Conservation (phyloP, 805 yeast genomes). For the Candida khao-thaluensis region DNA sequence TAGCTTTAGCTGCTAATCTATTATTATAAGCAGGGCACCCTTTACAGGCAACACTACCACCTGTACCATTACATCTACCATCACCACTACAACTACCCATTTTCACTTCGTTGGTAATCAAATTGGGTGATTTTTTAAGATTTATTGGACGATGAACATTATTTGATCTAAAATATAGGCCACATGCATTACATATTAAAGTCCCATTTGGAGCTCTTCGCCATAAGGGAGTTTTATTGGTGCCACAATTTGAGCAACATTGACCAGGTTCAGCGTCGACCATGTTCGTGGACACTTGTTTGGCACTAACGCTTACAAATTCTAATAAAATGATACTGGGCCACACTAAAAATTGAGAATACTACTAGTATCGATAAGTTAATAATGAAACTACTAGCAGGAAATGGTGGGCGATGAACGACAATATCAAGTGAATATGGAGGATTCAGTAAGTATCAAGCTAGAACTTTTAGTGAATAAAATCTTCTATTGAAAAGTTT, state of each 20-base stretch:
- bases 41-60: constrained; percentile 75
- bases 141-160: constrained; percentile 65
- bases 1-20: constrained; percentile 42
- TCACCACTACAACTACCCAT: constrained; percentile 70
- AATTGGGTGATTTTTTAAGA: constrained; percentile 56
- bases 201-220: constrained; percentile 57
- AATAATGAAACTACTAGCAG: too few relatives aligned
- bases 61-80: constrained; percentile 85
- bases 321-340: background rate
- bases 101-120: constrained; percentile 38
- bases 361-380: too few relatives aligned
- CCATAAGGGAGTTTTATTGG: constrained; percentile 59
- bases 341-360: constrained; percentile 1
- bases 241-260: constrained; percentile 54
- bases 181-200: constrained; percentile 59
- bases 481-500: background rate
- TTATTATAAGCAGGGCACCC: constrained; percentile 86
- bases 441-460: too few relatives aligned
- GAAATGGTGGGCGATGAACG: too few relatives aligned
- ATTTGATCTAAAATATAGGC: constrained; percentile 57
- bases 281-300: constrained; percentile 2
- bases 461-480: too few relatives aligned
- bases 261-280: constrained; percentile 30
- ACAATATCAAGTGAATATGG: too few relatives aligned
- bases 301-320: background rate